Evolutionary conservation across 345 rosid species (phyloP), one percentile per base, ranked within the genome.

Genomic region (Rubroshorea leprosula): DNA sequence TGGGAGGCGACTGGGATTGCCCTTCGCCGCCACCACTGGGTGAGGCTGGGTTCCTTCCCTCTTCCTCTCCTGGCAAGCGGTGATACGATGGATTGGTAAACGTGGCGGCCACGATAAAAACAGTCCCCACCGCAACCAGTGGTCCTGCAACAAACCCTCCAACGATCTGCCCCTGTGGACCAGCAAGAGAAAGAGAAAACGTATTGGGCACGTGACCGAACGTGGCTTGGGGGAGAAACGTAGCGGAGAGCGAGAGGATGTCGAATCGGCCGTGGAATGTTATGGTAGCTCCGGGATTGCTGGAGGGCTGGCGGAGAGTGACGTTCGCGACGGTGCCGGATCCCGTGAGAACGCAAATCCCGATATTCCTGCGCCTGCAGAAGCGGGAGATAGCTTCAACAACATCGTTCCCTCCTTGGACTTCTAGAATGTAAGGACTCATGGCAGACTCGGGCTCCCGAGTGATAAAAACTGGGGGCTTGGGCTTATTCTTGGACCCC

Each of bases 251-350:
- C 0, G 98, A 92, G 24, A 89, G 82, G 31, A 92, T 80, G 20
- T 92, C 95, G 54, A 92, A 92, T 55, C 85, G 81, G 10, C 96
- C 98, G 16, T 86, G 95, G 74, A 92, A 92, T 10, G 89, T 92
- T 24, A 89, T 61, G 4, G 86, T 84, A 14, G 89, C 61, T 38
- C 89, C 93, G 0, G 95, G 87, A 27, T 83, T 77, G 2, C 86
- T 61, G n/a, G 89, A 74, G 4, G 93, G 93, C 56, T 92, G 98
- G 10, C 89, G 98, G 17, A 92, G 80, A 22, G 95, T 86, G 29
- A 86, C 89, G 75, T 92, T 86, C 16, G 84, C 72, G 5, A 92
- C 93, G 12, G 89, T 60, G 48, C 96, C 98, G n/a, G 95, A 84
- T 50, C 85, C 98, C 0, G 84, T 74, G 2, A 92, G 85, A 6